Evolutionary conservation across 2,329 filamentous ascomycete genomes (phyloP).

Genomic region (Xylariaceae sp.): DNA sequence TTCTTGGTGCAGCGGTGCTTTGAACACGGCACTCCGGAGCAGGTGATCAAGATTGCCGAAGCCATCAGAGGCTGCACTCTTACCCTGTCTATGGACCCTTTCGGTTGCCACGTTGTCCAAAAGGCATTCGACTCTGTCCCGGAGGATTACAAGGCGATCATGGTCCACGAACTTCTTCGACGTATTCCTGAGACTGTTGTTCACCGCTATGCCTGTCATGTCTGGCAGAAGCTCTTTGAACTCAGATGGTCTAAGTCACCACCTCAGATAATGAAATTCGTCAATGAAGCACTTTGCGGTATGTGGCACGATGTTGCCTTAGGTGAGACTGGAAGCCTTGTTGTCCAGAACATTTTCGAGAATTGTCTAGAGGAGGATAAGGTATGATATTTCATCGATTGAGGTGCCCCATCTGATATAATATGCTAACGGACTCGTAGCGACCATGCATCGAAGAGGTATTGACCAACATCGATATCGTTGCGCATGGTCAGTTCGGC

Average conservation of each 20-base stretch:
- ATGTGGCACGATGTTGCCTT: constrained; percentile 99
- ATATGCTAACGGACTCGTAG: constrained; percentile 42
- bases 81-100: constrained; percentile 95
- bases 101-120: constrained; percentile 96
- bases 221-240: constrained; percentile 99
- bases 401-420: background rate
- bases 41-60: constrained; percentile 90
- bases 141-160: constrained; percentile 94
- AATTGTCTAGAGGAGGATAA: constrained; percentile 99
- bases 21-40: constrained; percentile 91
- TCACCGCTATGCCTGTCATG: constrained; percentile 96
- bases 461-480: constrained; percentile 87
- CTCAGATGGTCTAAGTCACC: constrained; percentile 91
- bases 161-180: constrained; percentile 96
- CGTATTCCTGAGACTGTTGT: constrained; percentile 97
- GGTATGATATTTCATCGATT: constrained; percentile 46
- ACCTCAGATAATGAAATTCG: constrained; percentile 96
- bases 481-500: constrained; percentile 95
- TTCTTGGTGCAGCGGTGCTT: constrained; percentile 98
- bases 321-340: constrained; percentile 93
- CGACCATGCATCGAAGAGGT: constrained; percentile 97
- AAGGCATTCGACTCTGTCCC: constrained; percentile 98
- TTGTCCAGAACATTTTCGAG: constrained; percentile 99
- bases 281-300: constrained; percentile 87
- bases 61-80: constrained; percentile 91